Evolutionary conservation across 192 early-diverging fungal genomes (phyloP).

Genomic region (Coemansia sp.): DNA sequence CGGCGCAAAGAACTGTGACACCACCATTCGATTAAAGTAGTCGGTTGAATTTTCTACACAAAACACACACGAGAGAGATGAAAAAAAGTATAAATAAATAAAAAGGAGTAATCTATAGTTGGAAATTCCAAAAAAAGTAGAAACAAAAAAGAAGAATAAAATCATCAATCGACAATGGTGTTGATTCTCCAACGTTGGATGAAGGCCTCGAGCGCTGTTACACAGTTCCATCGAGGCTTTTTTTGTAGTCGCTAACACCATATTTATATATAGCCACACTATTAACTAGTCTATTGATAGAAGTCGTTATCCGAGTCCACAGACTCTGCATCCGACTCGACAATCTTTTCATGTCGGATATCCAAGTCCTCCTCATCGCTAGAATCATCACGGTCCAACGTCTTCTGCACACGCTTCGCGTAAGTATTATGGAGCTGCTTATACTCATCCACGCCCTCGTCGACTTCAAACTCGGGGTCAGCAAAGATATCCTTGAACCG

Average conservation of each 20-base stretch:
- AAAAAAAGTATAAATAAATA: neutral
- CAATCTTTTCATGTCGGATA: slow-evolving; percentile 21
- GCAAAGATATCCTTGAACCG: slow-evolving; percentile 89
- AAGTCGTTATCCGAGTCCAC: slow-evolving; percentile 27
- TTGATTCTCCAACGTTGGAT: too few relatives aligned
- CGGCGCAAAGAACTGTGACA: slow-evolving; percentile 52
- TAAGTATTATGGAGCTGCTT: slow-evolving; percentile 57
- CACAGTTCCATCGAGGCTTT: too few relatives aligned
- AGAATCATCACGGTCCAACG: slow-evolving; percentile 31
- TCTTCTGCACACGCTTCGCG: slow-evolving; percentile 2
- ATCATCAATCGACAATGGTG: neutral
- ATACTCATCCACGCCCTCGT: slow-evolving; percentile 80
- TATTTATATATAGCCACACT: neutral
- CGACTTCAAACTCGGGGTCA: slow-evolving; percentile 91
- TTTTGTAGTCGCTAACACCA: too few relatives aligned
- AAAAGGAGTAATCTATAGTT: neutral
- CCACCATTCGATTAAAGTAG: slow-evolving; percentile 30
- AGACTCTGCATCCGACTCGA: neutral
- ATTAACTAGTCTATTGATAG: slow-evolving; percentile 12
- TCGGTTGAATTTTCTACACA: neutral
- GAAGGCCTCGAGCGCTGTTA: too few relatives aligned
- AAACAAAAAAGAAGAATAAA: neutral
- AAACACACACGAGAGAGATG: slow-evolving; percentile 2
- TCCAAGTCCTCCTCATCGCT: slow-evolving; percentile 43
- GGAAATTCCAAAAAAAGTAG: neutral